Evolutionary conservation across 2,329 filamentous ascomycete species (phyloP), one percentile per base, ranked within the genome.

Genomic region (Fusarium globosum): DNA sequence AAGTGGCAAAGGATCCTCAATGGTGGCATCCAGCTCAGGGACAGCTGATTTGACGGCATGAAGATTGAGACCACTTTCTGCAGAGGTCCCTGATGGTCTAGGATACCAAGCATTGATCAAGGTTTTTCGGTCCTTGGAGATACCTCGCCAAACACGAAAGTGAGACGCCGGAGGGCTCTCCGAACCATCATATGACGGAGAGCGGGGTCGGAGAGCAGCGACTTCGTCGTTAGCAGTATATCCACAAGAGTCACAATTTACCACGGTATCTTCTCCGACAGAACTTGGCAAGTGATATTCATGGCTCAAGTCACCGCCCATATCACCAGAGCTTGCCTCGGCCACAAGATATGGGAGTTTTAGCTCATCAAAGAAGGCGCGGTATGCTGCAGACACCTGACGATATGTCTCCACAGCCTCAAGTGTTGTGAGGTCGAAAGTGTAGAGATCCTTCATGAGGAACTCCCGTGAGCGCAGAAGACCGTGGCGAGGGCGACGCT

Each of bases 381-480:
- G 86, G 80, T 99, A 99, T 4, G 93, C 92, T 42, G 82, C 81
- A 56, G 93, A 90, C 6, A 97, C 94, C 46, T 91, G 84, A 12
- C 89, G 83, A 76, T 99, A 99, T 0, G 96, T 97, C 56, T 88
- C 83, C n/a, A 95, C 85, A 4, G 96, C 96, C n/a, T 89, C 84
- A 33, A 88, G 83, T 1, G 86, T 80, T 8, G 88, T 92, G 41
- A 87, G 84, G 79, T 99, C 96, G 79, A 99, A 99, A 0, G 95
- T 98, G 81, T 99, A 99, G 2, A 99, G 88, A 81, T 99, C 96
- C 82, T 99, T 99, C 96, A 99, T 99, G 76, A 94, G 84, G 78
- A 99, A 99, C 79, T 99, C 96, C 69, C 95, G 91, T 2, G 94
- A 93, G 15, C 96, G 91, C 14, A 99, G 86, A 4, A 99, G 86